Evolutionary conservation across 371 early-diverging fungal species (phyloP), one percentile per base, ranked within the genome.

Genomic region (Mucor irregularis): DNA sequence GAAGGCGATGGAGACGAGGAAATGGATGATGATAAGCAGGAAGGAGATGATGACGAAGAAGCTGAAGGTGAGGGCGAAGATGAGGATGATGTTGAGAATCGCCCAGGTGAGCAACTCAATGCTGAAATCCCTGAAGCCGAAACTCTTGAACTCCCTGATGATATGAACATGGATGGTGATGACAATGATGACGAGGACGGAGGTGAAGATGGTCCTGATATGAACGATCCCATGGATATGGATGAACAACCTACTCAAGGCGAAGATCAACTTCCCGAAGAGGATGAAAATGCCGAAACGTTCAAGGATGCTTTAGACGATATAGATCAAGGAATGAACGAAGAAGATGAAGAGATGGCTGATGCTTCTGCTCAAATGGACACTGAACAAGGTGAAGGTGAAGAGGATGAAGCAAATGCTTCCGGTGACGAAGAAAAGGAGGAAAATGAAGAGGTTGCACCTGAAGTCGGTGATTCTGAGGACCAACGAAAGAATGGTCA

Each of bases 61-160:
- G 62, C 43, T 14, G 63, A 58, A 16, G 74, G 53, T 17, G 72
- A 61, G 22, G 66, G 62, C 10, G 70, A 74, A 39, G 73, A 76
- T 19, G 76, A 80, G 43, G 70, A 66, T n/a, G 65, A 62, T 9
- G 52, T 58, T 11, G 74, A 74, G 16, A 81, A 82, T 19, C 71
- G 71, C 16, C 60, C 82, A 38, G 81, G 79, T 16, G 81, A 80
- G 43, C 69, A 76, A 40, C 66, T 85, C 66, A 78, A 86, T 59
- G 74, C 78, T 39, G 84, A 84, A 31, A 79, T 82, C 21, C 81
- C 84, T 47, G 84, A 81, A 58, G 79, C 83, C 0, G 84, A 84
- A 33, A 85, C 78, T 17, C 64, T 84, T 28, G 84, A 86, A 9
- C 49, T 80, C 34, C 84, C 81, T 47, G 90, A 90, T 51, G 88